phyloP scores from a whole-genome alignment of 1,284 basidiomycete genomes.

The Irpex sp. region DNA sequence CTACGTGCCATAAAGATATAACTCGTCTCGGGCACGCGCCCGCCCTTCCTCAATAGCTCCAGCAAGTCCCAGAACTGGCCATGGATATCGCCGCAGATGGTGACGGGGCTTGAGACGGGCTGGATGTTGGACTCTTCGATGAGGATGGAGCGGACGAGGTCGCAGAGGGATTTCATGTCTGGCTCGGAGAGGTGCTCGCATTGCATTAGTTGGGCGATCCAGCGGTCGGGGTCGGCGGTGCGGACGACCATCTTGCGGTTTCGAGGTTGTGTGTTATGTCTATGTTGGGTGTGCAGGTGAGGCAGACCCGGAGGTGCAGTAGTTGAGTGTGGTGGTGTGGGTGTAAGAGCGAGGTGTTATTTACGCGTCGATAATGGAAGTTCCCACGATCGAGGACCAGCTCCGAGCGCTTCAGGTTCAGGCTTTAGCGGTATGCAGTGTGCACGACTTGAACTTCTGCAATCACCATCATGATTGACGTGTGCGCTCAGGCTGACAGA shows the following conservation, averaged over 20 bases:
- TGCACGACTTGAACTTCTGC: no score
- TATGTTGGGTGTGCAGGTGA: no score
- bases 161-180: conserved; percentile 90
- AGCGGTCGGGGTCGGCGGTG: conserved; percentile 52
- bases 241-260: neutral
- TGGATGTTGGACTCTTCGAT: conserved; percentile 97
- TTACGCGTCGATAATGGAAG: neutral
- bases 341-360: no score
- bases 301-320: no score
- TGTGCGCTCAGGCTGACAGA: no score
- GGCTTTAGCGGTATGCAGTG: no score
- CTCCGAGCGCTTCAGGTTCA: no score
- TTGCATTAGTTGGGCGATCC: conserved; percentile 77
- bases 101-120: conserved; percentile 87
- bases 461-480: no score
- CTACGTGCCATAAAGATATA: conserved; percentile 97
- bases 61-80: conserved; percentile 96
- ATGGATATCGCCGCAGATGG: conserved; percentile 93
- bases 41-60: conserved; percentile 88
- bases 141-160: conserved; percentile 78
- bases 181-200: conserved; percentile 88
- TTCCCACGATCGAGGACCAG: neutral
- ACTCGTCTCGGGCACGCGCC: conserved; percentile 83
- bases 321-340: no score
- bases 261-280: no score